Conservation (phyloP, 495 filamentous ascomycete genomes). For the Penicillium angulare region DNA sequence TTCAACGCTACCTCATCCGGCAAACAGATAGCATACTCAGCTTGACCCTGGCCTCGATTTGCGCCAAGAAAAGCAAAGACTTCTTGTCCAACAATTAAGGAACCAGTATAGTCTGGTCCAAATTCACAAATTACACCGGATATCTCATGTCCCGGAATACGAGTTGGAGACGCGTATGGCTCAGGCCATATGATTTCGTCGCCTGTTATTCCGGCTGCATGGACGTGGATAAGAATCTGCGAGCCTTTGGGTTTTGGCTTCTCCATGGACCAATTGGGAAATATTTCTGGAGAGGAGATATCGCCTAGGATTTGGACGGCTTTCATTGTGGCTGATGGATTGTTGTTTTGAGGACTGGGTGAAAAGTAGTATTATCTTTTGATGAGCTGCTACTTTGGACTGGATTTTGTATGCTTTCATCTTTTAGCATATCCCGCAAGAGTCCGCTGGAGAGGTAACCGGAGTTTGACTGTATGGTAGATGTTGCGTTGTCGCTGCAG, state of each 20-base stretch:
- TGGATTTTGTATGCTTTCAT: too few species aligned
- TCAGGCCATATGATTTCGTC: constrained; percentile 10
- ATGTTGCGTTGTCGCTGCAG: too few species aligned
- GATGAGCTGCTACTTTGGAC: too few species aligned
- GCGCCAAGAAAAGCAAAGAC: not conserved
- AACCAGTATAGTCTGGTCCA: constrained; percentile 4
- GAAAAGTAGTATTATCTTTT: not conserved
- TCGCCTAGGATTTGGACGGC: constrained; percentile 11
- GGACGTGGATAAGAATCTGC: constrained; percentile 4
- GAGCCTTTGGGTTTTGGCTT: not conserved
- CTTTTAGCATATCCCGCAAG: too few species aligned
- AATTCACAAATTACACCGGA: constrained; percentile 3
- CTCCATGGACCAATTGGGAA: constrained; percentile 2
- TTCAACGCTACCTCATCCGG: constrained; percentile 2
- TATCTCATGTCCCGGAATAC: constrained; percentile 11
- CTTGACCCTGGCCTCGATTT: constrained; percentile 5
- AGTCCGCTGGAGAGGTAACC: too few species aligned
- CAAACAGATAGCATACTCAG: constrained; percentile 5
- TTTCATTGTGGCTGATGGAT: constrained; percentile 1
- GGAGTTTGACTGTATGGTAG: too few species aligned
- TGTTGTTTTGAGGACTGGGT: not conserved
- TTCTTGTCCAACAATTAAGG: constrained; percentile 1
- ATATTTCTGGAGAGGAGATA: constrained; percentile 2
- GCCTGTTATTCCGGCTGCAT: constrained; percentile 8
- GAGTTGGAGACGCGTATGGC: not conserved